Base-by-base conservation (phyloP, 2,329 filamentous ascomycete genomes). In the Botrytis deweyae region DNA sequence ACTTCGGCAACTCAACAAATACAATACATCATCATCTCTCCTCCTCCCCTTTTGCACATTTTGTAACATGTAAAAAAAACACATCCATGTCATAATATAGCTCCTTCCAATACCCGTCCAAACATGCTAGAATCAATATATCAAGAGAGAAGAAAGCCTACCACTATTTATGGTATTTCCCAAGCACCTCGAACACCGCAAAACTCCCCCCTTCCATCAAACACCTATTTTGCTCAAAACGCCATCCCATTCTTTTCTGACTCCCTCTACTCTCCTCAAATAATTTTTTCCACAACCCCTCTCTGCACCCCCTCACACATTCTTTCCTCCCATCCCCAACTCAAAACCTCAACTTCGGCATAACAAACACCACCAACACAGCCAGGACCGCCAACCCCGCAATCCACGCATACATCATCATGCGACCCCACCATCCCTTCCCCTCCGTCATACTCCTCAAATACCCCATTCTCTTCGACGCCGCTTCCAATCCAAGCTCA, bases 291-390 rank as follows among this genome's bases (percentile, higher is more conserved):
- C n/a, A 4, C 3, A 58, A 58, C 52, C 52, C 16, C n/a, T 18
- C 49, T 52, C 25, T 36, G 46, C 33, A 38, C 20, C 36, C 20
- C 44, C 10, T 3, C 16, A 2, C 10, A 8, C 7, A 46, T 22
- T 46, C 10, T n/a, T 52, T n/a, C 20, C 12, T 18, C 33, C 42
- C 33, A 14, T 14, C 25, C 44, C 42, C 22, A 59, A 59, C 36
- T 75, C 75, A 97, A 80, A 97, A 96, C 79, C 95, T 88, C 81
- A 98, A 83, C 85, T 98, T 98, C 0, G 95, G 95, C 81, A 94
- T 85, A 69, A 95, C 87, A 84, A 95, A 95, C 20, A 98, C 95
- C 95, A 76, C 98, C 83, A 81, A 97, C 78, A 52, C 97, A 29
- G 94, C 88, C 40, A 89, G 83, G n/a, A 97, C 79, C 91, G 94